Conservation (phyloP, 2,329 filamentous ascomycete species). For the Lachnellula suecica region DNA sequence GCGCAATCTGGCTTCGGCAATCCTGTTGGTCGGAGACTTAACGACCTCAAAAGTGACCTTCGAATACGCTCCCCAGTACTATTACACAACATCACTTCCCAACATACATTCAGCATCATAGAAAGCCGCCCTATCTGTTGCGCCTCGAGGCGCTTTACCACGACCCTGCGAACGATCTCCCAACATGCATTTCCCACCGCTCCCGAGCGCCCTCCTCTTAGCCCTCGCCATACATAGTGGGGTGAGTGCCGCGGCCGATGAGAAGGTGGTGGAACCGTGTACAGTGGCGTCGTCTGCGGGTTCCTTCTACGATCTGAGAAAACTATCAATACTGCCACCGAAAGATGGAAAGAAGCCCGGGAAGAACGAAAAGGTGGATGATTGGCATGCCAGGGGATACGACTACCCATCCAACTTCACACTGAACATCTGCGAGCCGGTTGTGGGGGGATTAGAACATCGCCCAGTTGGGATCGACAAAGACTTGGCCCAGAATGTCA, state of each 20-base stretch:
- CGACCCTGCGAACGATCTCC: constrained; percentile 1
- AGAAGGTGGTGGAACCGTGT: constrained; percentile 30
- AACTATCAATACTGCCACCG: constrained; percentile 27
- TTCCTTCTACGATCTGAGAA: constrained; percentile 34
- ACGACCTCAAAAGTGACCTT: too few species aligned
- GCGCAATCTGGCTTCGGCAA: too few species aligned
- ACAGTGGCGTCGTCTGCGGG: constrained; percentile 30
- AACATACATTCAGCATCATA: constrained; percentile 7
- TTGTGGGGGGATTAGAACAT: constrained; percentile 65
- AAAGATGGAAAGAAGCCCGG: constrained; percentile 36
- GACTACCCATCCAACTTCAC: constrained; percentile 83
- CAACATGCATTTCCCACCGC: constrained; percentile 27
- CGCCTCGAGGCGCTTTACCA: constrained; percentile 25
- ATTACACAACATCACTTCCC: not conserved
- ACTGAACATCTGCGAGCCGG: constrained; percentile 75
- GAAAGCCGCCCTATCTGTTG: constrained; percentile 12
- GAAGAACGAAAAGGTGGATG: constrained; percentile 57
- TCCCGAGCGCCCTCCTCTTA: constrained; percentile 26
- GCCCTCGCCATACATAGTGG: constrained; percentile 26
- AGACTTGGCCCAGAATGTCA: constrained; percentile 68
- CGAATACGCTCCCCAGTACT: too few species aligned
- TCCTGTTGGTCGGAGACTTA: not conserved
- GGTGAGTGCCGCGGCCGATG: constrained; percentile 24
- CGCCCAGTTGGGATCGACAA: constrained; percentile 64
- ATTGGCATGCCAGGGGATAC: constrained; percentile 66